Evolutionary conservation across 129 eudicot genomes (phyloP), one percentile per base, ranked within the genome.

Genomic region (Apium graveolens): DNA sequence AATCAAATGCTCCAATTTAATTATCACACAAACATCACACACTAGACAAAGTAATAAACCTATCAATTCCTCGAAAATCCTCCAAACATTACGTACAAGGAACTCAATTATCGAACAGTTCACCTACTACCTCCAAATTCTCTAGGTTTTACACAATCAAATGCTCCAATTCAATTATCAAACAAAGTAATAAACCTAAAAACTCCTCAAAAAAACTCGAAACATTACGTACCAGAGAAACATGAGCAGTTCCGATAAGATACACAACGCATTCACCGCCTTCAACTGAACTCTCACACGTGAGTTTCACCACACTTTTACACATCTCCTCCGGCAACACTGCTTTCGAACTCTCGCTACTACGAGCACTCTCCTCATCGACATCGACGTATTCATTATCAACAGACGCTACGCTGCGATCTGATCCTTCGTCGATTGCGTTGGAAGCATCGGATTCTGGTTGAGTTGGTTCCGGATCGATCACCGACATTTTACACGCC

Each of bases 201-300:
- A 73, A 73, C 2, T 41, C 5, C 3, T 27, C 14, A 5, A 9
- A 9, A 29, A 26, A 32, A 1, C 38, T 38, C 41, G 41, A 38
- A 38, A 80, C 51, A 49, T 17, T 78, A n/a, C 29, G 29, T 86
- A 93, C 98, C 98, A 71, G 49, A 74, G 98, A 93, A 57, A 93
- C 97, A 80, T 93, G 98, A 16, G 98, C 98, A 14, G 98, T 93
- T 49, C 98, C 97, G 65, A 94, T 89, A 81, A 94, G 79, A 87
- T 88, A 94, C 74, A 94, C 96, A 43, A 88, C 92, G 51, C 98
- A 94, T 70, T 69, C 82, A 44, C 93, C 93, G 44, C 96, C 97
- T 17, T 89, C 89, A 0, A 86, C 96, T 3, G 88, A 62, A 17
- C 92, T 87, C 42, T 91, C 97, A 69, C 97, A 91, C 17, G 93